Evolutionary conservation across 2,329 filamentous ascomycete species (phyloP), one percentile per base, ranked within the genome.

Genomic region (Anisogramma anomala): DNA sequence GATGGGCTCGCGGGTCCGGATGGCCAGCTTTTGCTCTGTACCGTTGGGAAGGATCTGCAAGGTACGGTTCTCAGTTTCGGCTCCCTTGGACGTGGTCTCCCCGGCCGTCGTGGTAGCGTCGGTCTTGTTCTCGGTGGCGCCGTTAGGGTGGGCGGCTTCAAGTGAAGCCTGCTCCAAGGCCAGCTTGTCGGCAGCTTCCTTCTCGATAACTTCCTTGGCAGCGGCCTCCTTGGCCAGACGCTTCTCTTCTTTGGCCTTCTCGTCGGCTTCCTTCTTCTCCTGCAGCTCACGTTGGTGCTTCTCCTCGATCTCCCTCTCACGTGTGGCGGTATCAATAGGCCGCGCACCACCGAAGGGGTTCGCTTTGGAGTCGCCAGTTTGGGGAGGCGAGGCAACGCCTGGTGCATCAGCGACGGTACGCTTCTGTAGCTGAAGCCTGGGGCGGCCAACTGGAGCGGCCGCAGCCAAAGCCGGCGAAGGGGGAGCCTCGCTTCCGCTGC

Each of bases 341-440:
- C 83, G 80, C 42, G 91, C 91, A 47, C 84, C 88, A 54, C 91
- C 91, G 58, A 98, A 98, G 30, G 87, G 87, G 61, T 82, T 96
- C 19, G 87, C 74, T 69, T 95, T 96, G 31, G 84, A 68, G 54
- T 91, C 82, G 22, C 65, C 58, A n/a, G 62, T 54, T 8, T 67
- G 60, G 9, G 77, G 68, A 18, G 78, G 58, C 3, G 72, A 65
- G 25, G 65, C 50, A 8, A 64, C 55, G 47, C 74, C 73, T 3
- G 67, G 57, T 3, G 68, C 71, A 54, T 94, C 88, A 1, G 88
- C 81, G 10, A 95, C 84, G 3, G 88, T 95, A 52, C 91, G 79
- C 74, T 96, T 96, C 49, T 79, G 67, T 19, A 98, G 75, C 61
- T 96, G 91, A 55, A 98, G 66, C 57, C 75, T 86, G 23, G 91